Evolutionary conservation across 306 rosid species (phyloP), one percentile per base, ranked within the genome.

Genomic region (Pyrus communis): DNA sequence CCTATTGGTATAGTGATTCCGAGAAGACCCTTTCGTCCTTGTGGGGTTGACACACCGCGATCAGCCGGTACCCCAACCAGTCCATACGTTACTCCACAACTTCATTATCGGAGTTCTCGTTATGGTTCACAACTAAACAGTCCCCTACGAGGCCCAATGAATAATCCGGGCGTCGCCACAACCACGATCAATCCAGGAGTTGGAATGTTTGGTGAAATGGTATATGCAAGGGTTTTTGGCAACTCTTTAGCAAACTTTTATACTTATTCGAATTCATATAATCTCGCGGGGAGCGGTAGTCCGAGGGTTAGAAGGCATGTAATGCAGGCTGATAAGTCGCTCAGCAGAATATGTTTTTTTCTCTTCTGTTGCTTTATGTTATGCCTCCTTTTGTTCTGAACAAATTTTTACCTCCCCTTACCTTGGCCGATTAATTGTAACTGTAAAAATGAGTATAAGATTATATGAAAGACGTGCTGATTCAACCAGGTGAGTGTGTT

Each of bases 201-300:
- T 3, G 95, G 96, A 74, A 84, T 69, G 52, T 83, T 86, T 10
- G 97, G 97, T 19, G 95, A 85, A 80, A 81, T 83, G 91, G 74
- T 93, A 33, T 88, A 93, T 55, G 91, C 87, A 9, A 88, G 98
- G 70, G 84, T 91, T 75, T 91, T 90, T 61, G 94, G 97, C 25
- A 84, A 90, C 80, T 85, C 87, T 17, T 61, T 90, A 57, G 82
- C 94, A 51, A 87, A 90, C 75, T 12, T 82, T 5, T 89, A 92
- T 65, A 45, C 91, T 4, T 86, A 87, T 76, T 88, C 95, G 0
- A 86, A 91, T 79, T 85, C 96, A 0, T 91, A 90, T 46, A 51
- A 84, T 83, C 80, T 84, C n/a, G 78, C 78, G 0, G 87, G 88
- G 77, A 87, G 57, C 67, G 76, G 60, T 55, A 87, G 84, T 78